phyloP scores from a whole-genome alignment of 805 yeast genomes.

The Cyberlindnera bimundalis region DNA sequence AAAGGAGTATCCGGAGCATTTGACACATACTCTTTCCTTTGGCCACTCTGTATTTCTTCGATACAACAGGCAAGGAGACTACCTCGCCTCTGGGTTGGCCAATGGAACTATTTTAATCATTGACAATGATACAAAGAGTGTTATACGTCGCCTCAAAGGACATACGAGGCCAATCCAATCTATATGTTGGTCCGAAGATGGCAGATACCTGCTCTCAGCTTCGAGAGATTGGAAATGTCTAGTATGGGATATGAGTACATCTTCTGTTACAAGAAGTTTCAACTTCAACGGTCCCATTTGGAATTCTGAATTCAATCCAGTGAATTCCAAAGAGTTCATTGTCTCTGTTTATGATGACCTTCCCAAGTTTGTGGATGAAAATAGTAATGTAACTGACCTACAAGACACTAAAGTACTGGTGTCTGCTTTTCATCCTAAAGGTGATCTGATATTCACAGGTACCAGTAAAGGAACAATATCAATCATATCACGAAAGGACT shows the following conservation, averaged over 20 bases:
- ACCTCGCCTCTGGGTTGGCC: conserved; percentile 73
- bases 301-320: conserved; percentile 59
- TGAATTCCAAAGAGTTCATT: conserved; percentile 42
- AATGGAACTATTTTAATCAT: conserved; percentile 73
- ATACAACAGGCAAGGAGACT: conserved; percentile 76
- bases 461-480: conserved; percentile 79
- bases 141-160: conserved; percentile 53
- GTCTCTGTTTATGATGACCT: conserved; percentile 65
- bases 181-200: conserved; percentile 69
- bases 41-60: conserved; percentile 66
- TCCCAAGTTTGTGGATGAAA: conserved; percentile 48
- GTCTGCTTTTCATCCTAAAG: conserved; percentile 48
- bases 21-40: conserved; percentile 65
- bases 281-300: conserved; percentile 71
- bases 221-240: conserved; percentile 81
- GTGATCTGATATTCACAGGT: conserved; percentile 62
- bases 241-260: conserved; percentile 67
- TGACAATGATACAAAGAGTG: conserved; percentile 65
- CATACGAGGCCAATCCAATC: conserved; percentile 76
- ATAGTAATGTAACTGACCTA: conserved; percentile 21
- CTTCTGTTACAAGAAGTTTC: conserved; percentile 40
- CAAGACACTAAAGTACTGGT: conserved; percentile 23
- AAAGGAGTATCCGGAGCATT: conserved; percentile 85
- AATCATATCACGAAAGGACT: conserved; percentile 33
- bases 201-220: conserved; percentile 63